phyloP scores from a whole-genome alignment of 2,329 filamentous ascomycete genomes.

The Fusarium tricinctum region DNA sequence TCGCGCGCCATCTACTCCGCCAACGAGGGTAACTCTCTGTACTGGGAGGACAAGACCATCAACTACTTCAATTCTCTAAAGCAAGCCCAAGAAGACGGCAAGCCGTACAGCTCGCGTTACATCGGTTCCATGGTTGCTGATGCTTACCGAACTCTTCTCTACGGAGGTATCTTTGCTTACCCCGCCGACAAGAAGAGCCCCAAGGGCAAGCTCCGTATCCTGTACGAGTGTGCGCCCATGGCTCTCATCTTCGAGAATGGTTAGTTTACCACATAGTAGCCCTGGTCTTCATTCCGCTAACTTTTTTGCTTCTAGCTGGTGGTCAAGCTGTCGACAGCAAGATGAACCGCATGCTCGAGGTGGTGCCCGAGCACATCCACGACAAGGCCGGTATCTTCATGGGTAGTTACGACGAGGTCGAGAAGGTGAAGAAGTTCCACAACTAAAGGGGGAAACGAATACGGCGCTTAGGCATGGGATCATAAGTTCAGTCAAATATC shows the following conservation, averaged over 20 bases:
- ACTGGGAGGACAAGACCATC: slow-evolving; percentile 92
- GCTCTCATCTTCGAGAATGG: slow-evolving; percentile 99
- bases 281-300: slow-evolving; percentile 46
- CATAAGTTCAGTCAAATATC: slow-evolving; percentile 39
- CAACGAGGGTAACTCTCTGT: slow-evolving; percentile 97
- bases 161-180: slow-evolving; percentile 98
- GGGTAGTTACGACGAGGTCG: slow-evolving; percentile 93
- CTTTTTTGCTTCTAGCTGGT: slow-evolving; percentile 71
- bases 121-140: slow-evolving; percentile 99
- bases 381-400: slow-evolving; percentile 96
- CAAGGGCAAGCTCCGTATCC: slow-evolving; percentile 96
- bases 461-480: slow-evolving; percentile 36
- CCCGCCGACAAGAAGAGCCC: slow-evolving; percentile 98
- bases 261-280: slow-evolving; percentile 60
- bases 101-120: slow-evolving; percentile 95
- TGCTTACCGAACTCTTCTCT: slow-evolving; percentile 93
- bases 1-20: slow-evolving; percentile 92
- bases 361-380: slow-evolving; percentile 93
- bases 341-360: slow-evolving; percentile 90
- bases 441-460: slow-evolving; percentile 51
- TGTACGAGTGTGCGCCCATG: slow-evolving; percentile 99
- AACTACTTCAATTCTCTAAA: slow-evolving; percentile 93
- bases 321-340: slow-evolving; percentile 92
- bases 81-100: slow-evolving; percentile 77
- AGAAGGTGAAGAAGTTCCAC: slow-evolving; percentile 92